Percentiles rank a stretch among this genome's conserved stretches.
phyloP scores from a whole-genome alignment of 129 eudicot species.

The Rutidosis leptorrhynchoides region DNA sequence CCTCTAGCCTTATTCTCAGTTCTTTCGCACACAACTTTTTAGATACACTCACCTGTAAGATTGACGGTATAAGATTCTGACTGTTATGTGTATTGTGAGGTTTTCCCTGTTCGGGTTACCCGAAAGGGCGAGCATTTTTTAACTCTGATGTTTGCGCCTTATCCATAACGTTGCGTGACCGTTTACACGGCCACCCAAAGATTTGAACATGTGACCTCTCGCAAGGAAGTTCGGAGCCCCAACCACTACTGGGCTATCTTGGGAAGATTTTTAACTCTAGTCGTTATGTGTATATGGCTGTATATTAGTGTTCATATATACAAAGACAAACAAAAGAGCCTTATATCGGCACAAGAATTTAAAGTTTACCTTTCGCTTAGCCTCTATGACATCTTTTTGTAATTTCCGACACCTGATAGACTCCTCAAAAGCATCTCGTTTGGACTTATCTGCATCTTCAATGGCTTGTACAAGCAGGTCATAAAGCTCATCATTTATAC shows the following conservation, averaged over 20 bases:
- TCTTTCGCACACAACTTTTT: constrained; percentile 49
- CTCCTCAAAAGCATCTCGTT: constrained; percentile 70
- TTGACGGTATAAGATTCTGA: background rate
- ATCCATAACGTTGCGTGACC: too few relatives aligned
- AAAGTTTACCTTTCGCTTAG: constrained; percentile 58
- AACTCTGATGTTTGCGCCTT: too few relatives aligned
- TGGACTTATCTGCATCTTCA: constrained; percentile 63
- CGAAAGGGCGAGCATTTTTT: too few relatives aligned
- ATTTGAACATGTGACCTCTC: too few relatives aligned
- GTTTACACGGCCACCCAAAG: too few relatives aligned
- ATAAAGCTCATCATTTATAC: constrained; percentile 49
- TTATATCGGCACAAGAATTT: constrained; percentile 2
- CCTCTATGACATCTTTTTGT: constrained; percentile 68
- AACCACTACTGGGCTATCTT: too few relatives aligned
- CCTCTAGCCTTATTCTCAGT: constrained; percentile 43
- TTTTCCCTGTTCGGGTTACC: too few relatives aligned
- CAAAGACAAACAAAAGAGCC: constrained; percentile 13
- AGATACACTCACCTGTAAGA: constrained; percentile 48
- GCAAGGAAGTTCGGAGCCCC: too few relatives aligned
- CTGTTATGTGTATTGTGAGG: too few relatives aligned
- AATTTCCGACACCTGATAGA: constrained; percentile 71
- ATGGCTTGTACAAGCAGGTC: constrained; percentile 65
- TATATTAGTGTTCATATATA: background rate
- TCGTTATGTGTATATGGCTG: too few relatives aligned
- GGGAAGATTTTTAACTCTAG: too few relatives aligned